A percentile compares a stretch with the other conserved stretches of the same genome.
Evolutionary conservation across 1,139 yeast genomes (phyloP).

Genomic region (Pichia sp.): DNA sequence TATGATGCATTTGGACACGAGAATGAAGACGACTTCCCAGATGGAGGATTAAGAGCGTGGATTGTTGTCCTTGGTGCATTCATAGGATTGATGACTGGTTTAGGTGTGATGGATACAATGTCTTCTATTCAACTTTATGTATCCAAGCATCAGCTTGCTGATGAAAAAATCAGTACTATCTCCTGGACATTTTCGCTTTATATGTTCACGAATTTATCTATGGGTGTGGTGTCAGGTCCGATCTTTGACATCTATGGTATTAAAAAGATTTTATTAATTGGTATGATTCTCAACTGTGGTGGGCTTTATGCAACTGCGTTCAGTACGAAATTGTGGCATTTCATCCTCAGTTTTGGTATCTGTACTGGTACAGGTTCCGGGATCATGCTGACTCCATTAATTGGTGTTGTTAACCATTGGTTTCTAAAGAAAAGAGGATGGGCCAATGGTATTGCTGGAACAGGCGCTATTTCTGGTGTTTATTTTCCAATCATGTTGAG

Average conservation of each 20-base stretch:
- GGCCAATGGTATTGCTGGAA: conserved; percentile 58
- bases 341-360: conserved; percentile 56
- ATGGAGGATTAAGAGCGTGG: conserved; percentile 58
- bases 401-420: conserved; percentile 64
- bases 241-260: conserved; percentile 63
- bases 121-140: conserved; percentile 69
- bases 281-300: conserved; percentile 45
- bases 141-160: conserved; percentile 49
- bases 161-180: conserved; percentile 45
- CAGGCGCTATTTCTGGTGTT: conserved; percentile 63
- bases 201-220: conserved; percentile 51
- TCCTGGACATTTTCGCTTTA: conserved; percentile 68
- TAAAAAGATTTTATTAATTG: conserved; percentile 42
- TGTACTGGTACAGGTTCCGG: conserved; percentile 59
- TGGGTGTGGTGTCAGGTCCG: conserved; percentile 61
- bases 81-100: conserved; percentile 58
- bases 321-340: conserved; percentile 51
- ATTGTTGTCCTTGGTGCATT: conserved; percentile 58
- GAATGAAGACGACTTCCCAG: conserved; percentile 45
- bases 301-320: conserved; percentile 58
- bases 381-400: conserved; percentile 52
- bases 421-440: conserved; percentile 55
- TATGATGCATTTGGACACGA: conserved; percentile 28
- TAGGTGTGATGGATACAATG: conserved; percentile 63
- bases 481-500: conserved; percentile 60